Conservation (phyloP, 306 rosid genomes). For the Trichosanthes cucumerina region DNA sequence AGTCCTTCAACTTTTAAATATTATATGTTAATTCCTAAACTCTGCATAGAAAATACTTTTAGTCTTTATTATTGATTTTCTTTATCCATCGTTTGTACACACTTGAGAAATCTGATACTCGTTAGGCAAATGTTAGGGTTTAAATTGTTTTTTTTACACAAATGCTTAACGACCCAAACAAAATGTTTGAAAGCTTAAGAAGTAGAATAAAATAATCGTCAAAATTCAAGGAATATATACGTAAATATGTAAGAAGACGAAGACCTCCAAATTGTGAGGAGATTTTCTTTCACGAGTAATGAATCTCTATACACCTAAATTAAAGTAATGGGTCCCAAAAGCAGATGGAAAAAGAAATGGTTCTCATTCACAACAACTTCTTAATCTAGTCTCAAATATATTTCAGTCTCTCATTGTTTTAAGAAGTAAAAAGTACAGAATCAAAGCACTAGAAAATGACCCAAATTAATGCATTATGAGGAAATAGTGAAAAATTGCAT, state of each 20-base stretch:
- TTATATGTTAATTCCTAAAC: too few relatives aligned
- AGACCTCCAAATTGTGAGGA: background rate
- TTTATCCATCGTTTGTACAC: too few relatives aligned
- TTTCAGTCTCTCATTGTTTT: background rate
- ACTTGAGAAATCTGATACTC: too few relatives aligned
- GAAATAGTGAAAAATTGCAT: background rate
- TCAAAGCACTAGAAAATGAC: background rate
- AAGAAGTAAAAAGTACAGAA: background rate
- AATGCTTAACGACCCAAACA: too few relatives aligned
- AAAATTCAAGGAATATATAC: too few relatives aligned
- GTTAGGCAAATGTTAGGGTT: too few relatives aligned
- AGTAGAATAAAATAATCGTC: too few relatives aligned
- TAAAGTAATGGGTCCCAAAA: conserved; percentile 32
- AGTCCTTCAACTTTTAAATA: background rate
- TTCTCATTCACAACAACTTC: background rate
- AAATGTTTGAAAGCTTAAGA: too few relatives aligned
- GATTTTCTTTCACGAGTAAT: background rate
- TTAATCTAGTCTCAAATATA: background rate
- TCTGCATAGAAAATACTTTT: too few relatives aligned
- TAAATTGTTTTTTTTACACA: too few relatives aligned
- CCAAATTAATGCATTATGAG: background rate
- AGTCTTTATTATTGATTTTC: too few relatives aligned
- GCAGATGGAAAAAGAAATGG: conserved; percentile 28
- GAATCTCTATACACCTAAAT: conserved; percentile 8
- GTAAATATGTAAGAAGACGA: too few relatives aligned